Evolutionary conservation across 2,329 filamentous ascomycete species (phyloP).

Genomic region (Aspergillus candidus): DNA sequence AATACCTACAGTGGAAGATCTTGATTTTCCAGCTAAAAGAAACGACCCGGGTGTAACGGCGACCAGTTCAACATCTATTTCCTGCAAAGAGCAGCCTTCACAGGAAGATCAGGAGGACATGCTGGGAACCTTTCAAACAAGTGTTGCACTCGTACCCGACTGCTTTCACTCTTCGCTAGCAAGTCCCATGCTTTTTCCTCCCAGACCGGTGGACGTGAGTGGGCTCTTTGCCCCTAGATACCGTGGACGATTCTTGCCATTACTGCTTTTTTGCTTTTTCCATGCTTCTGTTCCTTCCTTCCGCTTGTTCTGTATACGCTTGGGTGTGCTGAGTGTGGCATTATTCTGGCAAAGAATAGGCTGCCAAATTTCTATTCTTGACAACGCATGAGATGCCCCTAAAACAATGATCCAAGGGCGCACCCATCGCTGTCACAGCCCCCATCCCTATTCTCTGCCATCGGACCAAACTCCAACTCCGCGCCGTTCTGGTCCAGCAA

Average conservation of each 20-base stretch:
- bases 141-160: slow-evolving; percentile 5
- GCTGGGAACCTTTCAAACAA: slow-evolving; percentile 1
- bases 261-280: slow-evolving; percentile 7
- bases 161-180: slow-evolving; percentile 4
- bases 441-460: too few relatives aligned
- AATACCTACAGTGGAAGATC: slow-evolving; percentile 1
- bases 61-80: slow-evolving; percentile 3
- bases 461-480: too few relatives aligned
- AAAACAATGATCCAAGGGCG: background rate
- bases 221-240: slow-evolving; percentile 10
- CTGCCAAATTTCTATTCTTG: background rate
- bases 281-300: slow-evolving; percentile 2
- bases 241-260: slow-evolving; percentile 7
- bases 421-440: too few relatives aligned
- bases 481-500: background rate
- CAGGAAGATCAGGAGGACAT: slow-evolving; percentile 4
- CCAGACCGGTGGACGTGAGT: slow-evolving; percentile 10
- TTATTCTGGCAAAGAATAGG: slow-evolving; percentile 7
- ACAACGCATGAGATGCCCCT: background rate
- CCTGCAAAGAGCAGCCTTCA: too few relatives aligned
- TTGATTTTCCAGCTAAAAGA: slow-evolving; percentile 1
- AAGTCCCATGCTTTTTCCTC: slow-evolving; percentile 6
- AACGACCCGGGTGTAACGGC: slow-evolving; percentile 5
- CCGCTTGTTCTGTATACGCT: background rate
- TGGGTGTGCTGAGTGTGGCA: slow-evolving; percentile 1